Evolutionary conservation across 2,329 filamentous ascomycete species (phyloP).

Genomic region (Decorospora gaudefroyi): DNA sequence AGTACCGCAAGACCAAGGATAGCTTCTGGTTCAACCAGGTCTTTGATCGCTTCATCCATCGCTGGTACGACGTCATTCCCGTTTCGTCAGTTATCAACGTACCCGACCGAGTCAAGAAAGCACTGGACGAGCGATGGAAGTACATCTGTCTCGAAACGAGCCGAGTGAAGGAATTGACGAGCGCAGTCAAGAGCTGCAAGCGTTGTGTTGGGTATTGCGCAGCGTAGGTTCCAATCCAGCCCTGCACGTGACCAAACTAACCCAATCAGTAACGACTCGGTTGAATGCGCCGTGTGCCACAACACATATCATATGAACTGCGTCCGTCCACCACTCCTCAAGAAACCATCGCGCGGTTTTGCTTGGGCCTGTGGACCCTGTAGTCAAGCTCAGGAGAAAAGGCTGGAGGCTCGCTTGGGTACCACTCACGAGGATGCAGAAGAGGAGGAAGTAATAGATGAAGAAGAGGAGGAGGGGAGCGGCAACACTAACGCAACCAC

Average conservation of each 20-base stretch:
- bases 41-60: constrained; percentile 97
- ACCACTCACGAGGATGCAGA: constrained; percentile 59
- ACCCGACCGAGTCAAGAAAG: constrained; percentile 90
- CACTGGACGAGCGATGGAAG: constrained; percentile 94
- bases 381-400: constrained; percentile 92
- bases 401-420: constrained; percentile 78
- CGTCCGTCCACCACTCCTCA: constrained; percentile 85
- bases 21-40: constrained; percentile 97
- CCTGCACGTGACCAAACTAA: constrained; percentile 19
- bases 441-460: constrained; percentile 66
- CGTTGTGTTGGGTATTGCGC: constrained; percentile 89
- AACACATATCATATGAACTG: constrained; percentile 99
- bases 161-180: constrained; percentile 91
- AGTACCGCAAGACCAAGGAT: constrained; percentile 82
- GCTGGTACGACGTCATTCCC: constrained; percentile 95
- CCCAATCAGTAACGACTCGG: constrained; percentile 76
- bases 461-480: constrained; percentile 71
- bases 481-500: constrained; percentile 65
- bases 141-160: constrained; percentile 94
- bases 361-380: constrained; percentile 97
- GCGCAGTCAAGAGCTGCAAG: constrained; percentile 94
- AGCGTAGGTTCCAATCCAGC: constrained; percentile 63
- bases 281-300: constrained; percentile 93
- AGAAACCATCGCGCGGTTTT: constrained; percentile 96
- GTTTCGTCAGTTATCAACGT: constrained; percentile 94